Percentiles rank a stretch among this genome's conserved stretches.
Evolutionary conservation across 2,329 filamentous ascomycete genomes (phyloP).

Genomic region (Epichloe coenophiala): DNA sequence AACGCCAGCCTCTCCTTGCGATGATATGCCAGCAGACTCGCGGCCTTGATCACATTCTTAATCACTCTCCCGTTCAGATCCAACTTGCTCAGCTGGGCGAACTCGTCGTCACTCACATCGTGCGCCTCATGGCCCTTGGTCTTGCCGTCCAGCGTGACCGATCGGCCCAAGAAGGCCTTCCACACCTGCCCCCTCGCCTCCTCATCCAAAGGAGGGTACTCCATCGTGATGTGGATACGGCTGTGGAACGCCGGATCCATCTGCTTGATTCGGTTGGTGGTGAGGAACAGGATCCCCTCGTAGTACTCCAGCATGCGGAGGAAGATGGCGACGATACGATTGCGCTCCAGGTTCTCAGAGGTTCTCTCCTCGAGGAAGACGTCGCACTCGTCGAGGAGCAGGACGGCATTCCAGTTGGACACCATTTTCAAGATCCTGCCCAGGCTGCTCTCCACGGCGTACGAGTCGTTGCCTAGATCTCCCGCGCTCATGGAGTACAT

Average conservation of each 20-base stretch:
- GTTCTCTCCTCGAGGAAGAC: constrained; percentile 28
- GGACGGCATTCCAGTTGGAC: constrained; percentile 32
- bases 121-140: constrained; percentile 16
- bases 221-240: constrained; percentile 33
- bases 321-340: constrained; percentile 24
- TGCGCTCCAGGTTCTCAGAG: constrained; percentile 20
- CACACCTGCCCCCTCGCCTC: constrained; percentile 24
- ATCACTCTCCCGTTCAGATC: constrained; percentile 37
- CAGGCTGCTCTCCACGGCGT: constrained; percentile 50
- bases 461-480: constrained; percentile 55
- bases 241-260: constrained; percentile 34
- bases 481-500: constrained; percentile 45
- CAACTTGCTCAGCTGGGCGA: constrained; percentile 24
- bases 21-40: constrained; percentile 19
- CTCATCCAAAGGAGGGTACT: constrained; percentile 29
- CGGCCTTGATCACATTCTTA: constrained; percentile 32
- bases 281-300: constrained; percentile 34
- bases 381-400: constrained; percentile 24
- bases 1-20: constrained; percentile 16
- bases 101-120: constrained; percentile 15
- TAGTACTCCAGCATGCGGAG: constrained; percentile 33
- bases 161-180: constrained; percentile 24
- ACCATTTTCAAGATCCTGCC: constrained; percentile 46
- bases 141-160: constrained; percentile 3
- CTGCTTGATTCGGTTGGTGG: constrained; percentile 30